Evolutionary conservation across 768 basidiomycete species (phyloP).

Genomic region (Mycena maculata): DNA sequence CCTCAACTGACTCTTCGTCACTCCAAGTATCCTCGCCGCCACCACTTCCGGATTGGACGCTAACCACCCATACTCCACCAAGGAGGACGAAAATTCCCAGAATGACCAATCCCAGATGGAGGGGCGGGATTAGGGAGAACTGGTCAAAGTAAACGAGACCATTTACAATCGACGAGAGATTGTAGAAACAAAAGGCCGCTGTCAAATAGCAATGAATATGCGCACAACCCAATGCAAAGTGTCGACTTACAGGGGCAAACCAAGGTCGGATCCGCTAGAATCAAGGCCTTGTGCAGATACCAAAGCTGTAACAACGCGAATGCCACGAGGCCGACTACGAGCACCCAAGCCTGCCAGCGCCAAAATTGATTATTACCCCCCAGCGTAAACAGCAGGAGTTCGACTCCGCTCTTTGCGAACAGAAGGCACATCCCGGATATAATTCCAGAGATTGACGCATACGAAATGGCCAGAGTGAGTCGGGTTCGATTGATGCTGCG

Average conservation of each 20-base stretch:
- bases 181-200: conserved; percentile 97
- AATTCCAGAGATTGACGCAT: conserved; percentile 89
- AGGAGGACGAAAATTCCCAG: conserved; percentile 84
- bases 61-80: conserved; percentile 91
- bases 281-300: conserved; percentile 84
- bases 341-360: conserved; percentile 86
- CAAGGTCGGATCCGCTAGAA: conserved; percentile 85
- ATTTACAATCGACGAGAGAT: conserved; percentile 90
- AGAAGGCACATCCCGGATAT: conserved; percentile 93
- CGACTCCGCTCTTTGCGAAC: conserved; percentile 94
- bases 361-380: conserved; percentile 84
- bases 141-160: conserved; percentile 93
- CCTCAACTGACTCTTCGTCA: conserved; percentile 56
- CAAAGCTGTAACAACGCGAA: conserved; percentile 87
- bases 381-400: conserved; percentile 84
- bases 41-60: conserved; percentile 70
- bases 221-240: not conserved
- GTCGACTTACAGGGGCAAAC: conserved; percentile 82
- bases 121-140: conserved; percentile 71
- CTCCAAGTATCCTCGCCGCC: conserved; percentile 61
- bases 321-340: conserved; percentile 74
- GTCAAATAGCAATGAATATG: conserved; percentile 16
- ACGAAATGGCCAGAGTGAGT: conserved; percentile 81
- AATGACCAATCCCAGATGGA: conserved; percentile 81
- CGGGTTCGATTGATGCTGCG: conserved; percentile 58